Evolutionary conservation across 305 asterid species (phyloP), one percentile per base, ranked within the genome.

Genomic region (Fraxinus sp.): DNA sequence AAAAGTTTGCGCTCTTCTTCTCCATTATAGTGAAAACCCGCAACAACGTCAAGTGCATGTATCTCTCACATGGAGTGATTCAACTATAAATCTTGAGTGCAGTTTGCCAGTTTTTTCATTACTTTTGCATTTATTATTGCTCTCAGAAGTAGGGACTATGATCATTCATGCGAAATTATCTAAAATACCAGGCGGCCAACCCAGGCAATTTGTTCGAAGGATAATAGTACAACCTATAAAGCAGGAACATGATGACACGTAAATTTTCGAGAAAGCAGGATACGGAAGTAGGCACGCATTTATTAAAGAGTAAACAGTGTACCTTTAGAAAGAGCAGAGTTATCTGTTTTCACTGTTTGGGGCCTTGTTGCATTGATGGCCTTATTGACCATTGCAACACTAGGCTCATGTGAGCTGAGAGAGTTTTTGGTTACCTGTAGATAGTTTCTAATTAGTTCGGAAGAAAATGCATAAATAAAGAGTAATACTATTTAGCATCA

Each of bases 261-360:
- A 57, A 18, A 22, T 18, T 57, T 52, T 33, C 36, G 35, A 55
- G 49, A 10, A 75, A 70, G 10, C 33, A 35, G 28, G 84, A 84
- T 37, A 57, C 0, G 28, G 28, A 30, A n/a, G 28, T 57, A 57
- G 26, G 68, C 28, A n/a, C 68, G 20, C 28, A 18, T 18, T 7
- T 64, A 64, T 22, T 64, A 8, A 20, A 64, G 72, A 64, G 72
- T 22, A 64, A 24, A 24, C 16, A 22, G 13, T 22, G 81, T 82
- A 93, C 99, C 93, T 91, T 88, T 94, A n/a, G 93, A 77, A 41
- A 90, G 83, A 82, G 88, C 78, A 16, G 87, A 89, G 84, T 82
- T 89, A 84, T 88, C 84, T 0, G n/a, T 16, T 75, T 86, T 86
- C 7, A 72, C 79, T n/a, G 83, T 80, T 80, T 86, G 90, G 6